Percentiles rank a stretch among this genome's conserved stretches.
Conservation (phyloP, 768 basidiomycete species). For the Infundibulicybe gibba region DNA sequence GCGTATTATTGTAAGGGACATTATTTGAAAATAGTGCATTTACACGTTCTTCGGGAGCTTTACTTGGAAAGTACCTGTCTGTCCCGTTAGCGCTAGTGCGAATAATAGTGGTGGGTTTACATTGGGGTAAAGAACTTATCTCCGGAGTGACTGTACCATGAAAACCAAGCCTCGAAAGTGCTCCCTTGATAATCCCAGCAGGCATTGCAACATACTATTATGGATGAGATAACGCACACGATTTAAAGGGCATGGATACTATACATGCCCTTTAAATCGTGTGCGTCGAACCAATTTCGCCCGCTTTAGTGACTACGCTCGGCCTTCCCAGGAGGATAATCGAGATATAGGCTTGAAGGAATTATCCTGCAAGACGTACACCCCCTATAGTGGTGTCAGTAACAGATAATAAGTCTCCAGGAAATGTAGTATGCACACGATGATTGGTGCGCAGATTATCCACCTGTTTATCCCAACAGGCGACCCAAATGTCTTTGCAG, state of each 20-base stretch:
- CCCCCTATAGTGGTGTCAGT: slow-evolving; percentile 49
- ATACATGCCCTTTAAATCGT: no score
- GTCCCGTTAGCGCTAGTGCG: slow-evolving; percentile 1
- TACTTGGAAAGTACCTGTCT: slow-evolving; percentile 76
- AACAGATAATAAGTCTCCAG: background rate
- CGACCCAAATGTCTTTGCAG: slow-evolving; percentile 94
- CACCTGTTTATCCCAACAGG: slow-evolving; percentile 92
- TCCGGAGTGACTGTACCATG: slow-evolving; percentile 76
- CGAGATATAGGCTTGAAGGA: slow-evolving; percentile 81
- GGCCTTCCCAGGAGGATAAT: slow-evolving; percentile 78
- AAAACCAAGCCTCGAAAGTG: slow-evolving; percentile 74
- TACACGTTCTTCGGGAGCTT: slow-evolving; percentile 66
- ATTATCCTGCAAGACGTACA: slow-evolving; percentile 93
- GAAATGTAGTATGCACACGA: slow-evolving; percentile 48
- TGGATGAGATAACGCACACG: background rate
- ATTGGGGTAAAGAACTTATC: slow-evolving; percentile 80
- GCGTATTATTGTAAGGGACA: no score
- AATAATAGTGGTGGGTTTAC: slow-evolving; percentile 32
- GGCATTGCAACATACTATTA: slow-evolving; percentile 77
- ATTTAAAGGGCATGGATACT: slow-evolving; percentile 13
- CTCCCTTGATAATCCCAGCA: slow-evolving; percentile 83
- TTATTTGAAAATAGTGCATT: background rate
- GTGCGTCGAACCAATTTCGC: slow-evolving; percentile 74
- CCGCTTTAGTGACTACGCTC: slow-evolving; percentile 64
- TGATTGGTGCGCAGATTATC: slow-evolving; percentile 96